Conservation (phyloP, 257 asterid species). For the Solanum verrucosum region DNA sequence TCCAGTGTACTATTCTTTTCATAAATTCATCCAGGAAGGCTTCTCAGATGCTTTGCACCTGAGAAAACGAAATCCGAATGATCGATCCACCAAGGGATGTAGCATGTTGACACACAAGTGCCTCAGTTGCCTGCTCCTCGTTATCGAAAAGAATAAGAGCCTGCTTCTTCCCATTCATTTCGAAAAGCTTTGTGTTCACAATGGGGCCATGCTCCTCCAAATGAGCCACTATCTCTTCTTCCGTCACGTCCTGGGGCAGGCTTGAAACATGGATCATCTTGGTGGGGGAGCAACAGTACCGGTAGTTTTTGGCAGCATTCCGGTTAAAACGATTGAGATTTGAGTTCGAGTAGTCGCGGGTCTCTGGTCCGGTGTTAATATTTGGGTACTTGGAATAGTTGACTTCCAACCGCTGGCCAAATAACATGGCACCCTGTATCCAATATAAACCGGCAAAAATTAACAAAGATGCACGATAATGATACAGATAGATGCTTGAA, state of each 20-base stretch:
- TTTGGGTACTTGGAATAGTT: slow-evolving; percentile 76
- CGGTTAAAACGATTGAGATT: slow-evolving; percentile 93
- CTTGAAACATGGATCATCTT: slow-evolving; percentile 93
- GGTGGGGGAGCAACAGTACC: slow-evolving; percentile 94
- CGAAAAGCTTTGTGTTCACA: slow-evolving; percentile 63
- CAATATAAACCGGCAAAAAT: not conserved
- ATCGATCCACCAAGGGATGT: slow-evolving; percentile 76
- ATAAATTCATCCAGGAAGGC: not conserved
- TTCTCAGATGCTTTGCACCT: slow-evolving; percentile 73
- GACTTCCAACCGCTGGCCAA: slow-evolving; percentile 92
- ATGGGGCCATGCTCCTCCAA: slow-evolving; percentile 82
- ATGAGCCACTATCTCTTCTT: slow-evolving; percentile 62
- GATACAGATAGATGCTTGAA: not conserved
- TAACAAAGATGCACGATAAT: not conserved
- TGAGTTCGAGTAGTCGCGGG: slow-evolving; percentile 88
- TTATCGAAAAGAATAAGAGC: slow-evolving; percentile 79
- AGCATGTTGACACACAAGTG: slow-evolving; percentile 96
- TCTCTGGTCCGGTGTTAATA: slow-evolving; percentile 79
- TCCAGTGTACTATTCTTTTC: not conserved
- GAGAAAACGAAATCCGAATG: slow-evolving; percentile 89
- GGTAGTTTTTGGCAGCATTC: slow-evolving; percentile 89
- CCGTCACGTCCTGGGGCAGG: slow-evolving; percentile 70
- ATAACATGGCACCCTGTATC: slow-evolving; percentile 72
- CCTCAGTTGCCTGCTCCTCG: slow-evolving; percentile 95
- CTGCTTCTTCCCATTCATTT: slow-evolving; percentile 95